These are phyloP conservation scores for Pyrrhoderma noxium DNA, from an alignment of 1,284 basidiomycete species.

Conservation along the genomic window DNA sequence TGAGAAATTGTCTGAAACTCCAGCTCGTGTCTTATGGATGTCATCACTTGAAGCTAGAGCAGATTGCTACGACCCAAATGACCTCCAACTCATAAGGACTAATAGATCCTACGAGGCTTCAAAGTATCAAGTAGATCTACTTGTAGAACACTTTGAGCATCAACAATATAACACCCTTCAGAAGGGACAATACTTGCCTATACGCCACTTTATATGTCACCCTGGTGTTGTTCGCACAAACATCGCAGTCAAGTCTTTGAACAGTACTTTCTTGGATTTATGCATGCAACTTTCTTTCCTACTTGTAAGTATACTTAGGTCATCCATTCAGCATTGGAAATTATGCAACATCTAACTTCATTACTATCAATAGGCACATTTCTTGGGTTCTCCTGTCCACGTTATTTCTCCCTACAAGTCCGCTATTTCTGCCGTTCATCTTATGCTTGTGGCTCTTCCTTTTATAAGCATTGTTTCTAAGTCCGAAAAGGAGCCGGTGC, in stretches of 20 bases:
- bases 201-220: slow-evolving; percentile 61
- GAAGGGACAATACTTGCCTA: slow-evolving; percentile 19
- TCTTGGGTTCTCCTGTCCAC: slow-evolving; percentile 58
- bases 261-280: slow-evolving; percentile 41
- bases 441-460: slow-evolving; percentile 46
- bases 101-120: slow-evolving; percentile 61
- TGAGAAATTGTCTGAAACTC: slow-evolving; percentile 17
- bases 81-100: slow-evolving; percentile 68
- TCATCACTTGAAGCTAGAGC: slow-evolving; percentile 65
- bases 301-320: slow-evolving; percentile 45
- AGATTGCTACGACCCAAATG: slow-evolving; percentile 48
- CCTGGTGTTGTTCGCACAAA: slow-evolving; percentile 73
- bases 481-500: slow-evolving; percentile 21
- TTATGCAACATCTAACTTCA: slow-evolving; percentile 3
- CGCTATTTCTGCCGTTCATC: slow-evolving; percentile 56
- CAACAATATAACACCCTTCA: not conserved
- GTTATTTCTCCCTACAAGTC: slow-evolving; percentile 53
- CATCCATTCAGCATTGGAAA: not conserved
- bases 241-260: slow-evolving; percentile 42
- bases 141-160: slow-evolving; percentile 53
- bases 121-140: slow-evolving; percentile 78
- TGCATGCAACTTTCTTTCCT: slow-evolving; percentile 60
- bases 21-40: slow-evolving; percentile 73
- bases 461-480: slow-evolving; percentile 32
- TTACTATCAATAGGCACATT: slow-evolving; percentile 44